phyloP scores from a whole-genome alignment of 371 early-diverging fungal genomes.

The Nematocida parisii region DNA sequence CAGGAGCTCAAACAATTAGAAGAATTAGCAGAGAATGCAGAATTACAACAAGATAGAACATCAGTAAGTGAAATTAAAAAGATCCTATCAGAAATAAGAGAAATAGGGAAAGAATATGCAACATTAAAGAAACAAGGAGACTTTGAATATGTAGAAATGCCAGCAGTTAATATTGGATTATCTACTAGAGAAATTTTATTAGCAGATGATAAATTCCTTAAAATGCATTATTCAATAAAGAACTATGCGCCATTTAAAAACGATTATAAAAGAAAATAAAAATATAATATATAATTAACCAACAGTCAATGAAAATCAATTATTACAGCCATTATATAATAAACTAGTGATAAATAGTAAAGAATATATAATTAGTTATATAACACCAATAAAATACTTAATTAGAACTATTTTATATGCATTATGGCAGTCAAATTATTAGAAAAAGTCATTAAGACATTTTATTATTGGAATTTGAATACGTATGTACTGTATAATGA shows the following conservation, averaged over 20 bases:
- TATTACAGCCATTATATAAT: too few relatives aligned
- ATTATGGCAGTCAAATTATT: too few relatives aligned
- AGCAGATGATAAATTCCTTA: slow-evolving; percentile 34
- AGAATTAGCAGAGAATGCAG: slow-evolving; percentile 21
- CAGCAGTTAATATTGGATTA: slow-evolving; percentile 7
- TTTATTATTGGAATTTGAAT: too few relatives aligned
- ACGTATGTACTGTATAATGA: too few relatives aligned
- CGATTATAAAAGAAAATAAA: slow-evolving; percentile 1
- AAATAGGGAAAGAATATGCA: slow-evolving; percentile 42
- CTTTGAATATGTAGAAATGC: slow-evolving; percentile 40
- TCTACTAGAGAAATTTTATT: slow-evolving; percentile 42
- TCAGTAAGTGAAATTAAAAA: slow-evolving; percentile 23
- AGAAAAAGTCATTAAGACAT: too few relatives aligned
- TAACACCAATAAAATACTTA: too few relatives aligned
- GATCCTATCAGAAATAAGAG: slow-evolving; percentile 29
- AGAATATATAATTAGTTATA: too few relatives aligned
- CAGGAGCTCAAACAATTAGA: slow-evolving; percentile 50
- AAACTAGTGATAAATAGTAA: too few relatives aligned
- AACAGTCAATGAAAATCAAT: slow-evolving; percentile 1
- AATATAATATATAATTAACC: neutral
- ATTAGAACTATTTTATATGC: too few relatives aligned
- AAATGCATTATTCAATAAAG: slow-evolving; percentile 40
- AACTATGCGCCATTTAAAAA: slow-evolving; percentile 50
- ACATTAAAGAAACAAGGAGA: slow-evolving; percentile 20
- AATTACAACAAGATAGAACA: slow-evolving; percentile 12